Percentiles rank a stretch among this genome's conserved stretches.
Conservation (phyloP, 768 basidiomycete species). For the Lentinula sp. region DNA sequence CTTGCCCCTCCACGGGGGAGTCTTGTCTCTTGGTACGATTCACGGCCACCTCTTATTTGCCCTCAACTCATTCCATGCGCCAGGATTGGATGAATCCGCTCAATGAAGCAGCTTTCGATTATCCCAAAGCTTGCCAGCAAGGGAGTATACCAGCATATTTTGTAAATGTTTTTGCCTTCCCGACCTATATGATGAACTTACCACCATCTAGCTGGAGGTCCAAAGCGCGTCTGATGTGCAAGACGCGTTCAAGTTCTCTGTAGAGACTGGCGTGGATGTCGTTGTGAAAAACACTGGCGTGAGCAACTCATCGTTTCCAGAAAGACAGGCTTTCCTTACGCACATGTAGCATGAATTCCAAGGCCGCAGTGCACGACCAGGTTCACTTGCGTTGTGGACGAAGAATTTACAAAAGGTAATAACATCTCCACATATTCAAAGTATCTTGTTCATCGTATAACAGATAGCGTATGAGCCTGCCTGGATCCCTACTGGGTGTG, state of each 20-base stretch:
- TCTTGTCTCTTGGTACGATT: neutral
- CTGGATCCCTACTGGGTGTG: slow-evolving; percentile 10
- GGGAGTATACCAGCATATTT: neutral
- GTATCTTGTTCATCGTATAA: neutral
- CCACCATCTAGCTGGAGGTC: neutral
- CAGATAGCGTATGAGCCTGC: slow-evolving; percentile 8
- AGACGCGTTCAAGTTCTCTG: slow-evolving; percentile 18
- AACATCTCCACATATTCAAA: neutral
- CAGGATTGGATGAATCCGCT: neutral
- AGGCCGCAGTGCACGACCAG: slow-evolving; percentile 15
- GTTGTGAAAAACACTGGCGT: slow-evolving; percentile 21
- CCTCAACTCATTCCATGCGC: neutral
- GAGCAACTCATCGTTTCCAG: neutral
- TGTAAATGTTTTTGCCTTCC: neutral
- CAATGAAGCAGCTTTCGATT: neutral
- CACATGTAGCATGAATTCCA: slow-evolving; percentile 18
- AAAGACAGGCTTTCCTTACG: no score
- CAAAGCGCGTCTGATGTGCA: slow-evolving; percentile 11
- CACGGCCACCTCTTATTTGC: no score
- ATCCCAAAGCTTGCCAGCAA: neutral
- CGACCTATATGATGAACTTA: neutral
- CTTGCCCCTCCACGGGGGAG: neutral
- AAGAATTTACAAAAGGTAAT: neutral
- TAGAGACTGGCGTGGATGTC: slow-evolving; percentile 12
- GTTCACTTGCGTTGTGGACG: slow-evolving; percentile 17